These are phyloP conservation scores for Echinosophora koreensis DNA, from an alignment of 306 rosid species.

Conservation along the genomic window DNA sequence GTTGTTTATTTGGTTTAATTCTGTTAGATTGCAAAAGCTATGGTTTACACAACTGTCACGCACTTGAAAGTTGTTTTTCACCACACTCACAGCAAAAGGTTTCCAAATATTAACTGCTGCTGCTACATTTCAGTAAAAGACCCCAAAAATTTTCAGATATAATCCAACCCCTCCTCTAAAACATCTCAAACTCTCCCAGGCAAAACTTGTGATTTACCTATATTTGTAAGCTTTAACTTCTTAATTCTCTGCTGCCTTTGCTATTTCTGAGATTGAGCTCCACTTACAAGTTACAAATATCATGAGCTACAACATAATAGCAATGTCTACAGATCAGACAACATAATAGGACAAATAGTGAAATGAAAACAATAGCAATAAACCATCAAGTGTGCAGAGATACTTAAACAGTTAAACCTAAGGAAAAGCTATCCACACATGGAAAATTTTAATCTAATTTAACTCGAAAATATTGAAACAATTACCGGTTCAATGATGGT, in stretches of 20 bases:
- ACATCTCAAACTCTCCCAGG: not conserved
- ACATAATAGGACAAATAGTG: not conserved
- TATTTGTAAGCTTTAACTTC: slow-evolving; percentile 14
- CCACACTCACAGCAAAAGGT: not conserved
- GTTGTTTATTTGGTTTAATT: slow-evolving; percentile 1
- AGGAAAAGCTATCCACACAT: slow-evolving; percentile 7
- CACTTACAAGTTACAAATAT: slow-evolving; percentile 47
- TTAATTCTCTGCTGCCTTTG: slow-evolving; percentile 11
- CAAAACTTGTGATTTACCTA: not conserved
- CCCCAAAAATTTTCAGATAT: not conserved
- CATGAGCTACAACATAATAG: slow-evolving; percentile 11
- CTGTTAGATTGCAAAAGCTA: not conserved
- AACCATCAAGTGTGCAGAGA: not conserved
- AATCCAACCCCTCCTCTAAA: not conserved
- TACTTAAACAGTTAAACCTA: slow-evolving; percentile 29
- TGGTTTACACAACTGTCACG: not conserved
- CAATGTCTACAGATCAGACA: not conserved
- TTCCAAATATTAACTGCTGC: slow-evolving; percentile 9
- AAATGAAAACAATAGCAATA: not conserved
- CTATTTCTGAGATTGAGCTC: slow-evolving; percentile 43
- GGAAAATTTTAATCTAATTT: slow-evolving; percentile 7
- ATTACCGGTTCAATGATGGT: slow-evolving; percentile 37
- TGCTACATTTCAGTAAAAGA: slow-evolving; percentile 4
- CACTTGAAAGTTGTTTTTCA: not conserved
- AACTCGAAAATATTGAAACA: slow-evolving; percentile 7